These are phyloP conservation scores for Alternaria sp. DNA, from an alignment of 2,329 filamentous ascomycete species.

Conservation along the genomic window DNA sequence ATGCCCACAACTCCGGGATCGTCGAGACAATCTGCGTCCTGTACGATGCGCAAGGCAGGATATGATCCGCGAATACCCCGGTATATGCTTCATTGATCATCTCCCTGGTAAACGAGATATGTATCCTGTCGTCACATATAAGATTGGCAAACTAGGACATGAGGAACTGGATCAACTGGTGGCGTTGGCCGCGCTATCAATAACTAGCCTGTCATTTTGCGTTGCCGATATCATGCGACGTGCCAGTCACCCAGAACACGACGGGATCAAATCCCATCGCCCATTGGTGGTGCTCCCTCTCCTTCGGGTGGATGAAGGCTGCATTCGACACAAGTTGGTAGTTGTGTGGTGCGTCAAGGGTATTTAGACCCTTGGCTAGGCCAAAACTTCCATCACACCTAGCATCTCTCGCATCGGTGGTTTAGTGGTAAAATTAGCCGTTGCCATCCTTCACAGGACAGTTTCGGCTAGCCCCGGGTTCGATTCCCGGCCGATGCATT, in stretches of 20 bases:
- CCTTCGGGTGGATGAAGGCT: not conserved
- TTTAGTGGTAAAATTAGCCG: no score
- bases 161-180: not conserved
- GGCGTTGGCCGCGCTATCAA: not conserved
- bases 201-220: not conserved
- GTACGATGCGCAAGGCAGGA: not conserved
- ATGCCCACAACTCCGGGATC: not conserved
- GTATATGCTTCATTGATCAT: not conserved
- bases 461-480: no score
- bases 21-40: slow-evolving; percentile 2
- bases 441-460: no score
- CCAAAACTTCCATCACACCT: no score
- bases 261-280: not conserved
- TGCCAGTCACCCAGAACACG: not conserved
- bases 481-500: no score
- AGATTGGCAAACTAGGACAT: not conserved
- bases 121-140: not conserved
- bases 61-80: not conserved
- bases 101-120: not conserved
- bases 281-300: not conserved
- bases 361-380: not conserved
- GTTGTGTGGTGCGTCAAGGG: not conserved
- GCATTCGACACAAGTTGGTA: slow-evolving; percentile 9
- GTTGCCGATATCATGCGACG: not conserved
- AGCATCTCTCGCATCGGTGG: no score